A percentile compares a stretch with the other conserved stretches of the same genome.
phyloP scores from a whole-genome alignment of 345 rosid genomes.

The Eucalyptus dawsonii region DNA sequence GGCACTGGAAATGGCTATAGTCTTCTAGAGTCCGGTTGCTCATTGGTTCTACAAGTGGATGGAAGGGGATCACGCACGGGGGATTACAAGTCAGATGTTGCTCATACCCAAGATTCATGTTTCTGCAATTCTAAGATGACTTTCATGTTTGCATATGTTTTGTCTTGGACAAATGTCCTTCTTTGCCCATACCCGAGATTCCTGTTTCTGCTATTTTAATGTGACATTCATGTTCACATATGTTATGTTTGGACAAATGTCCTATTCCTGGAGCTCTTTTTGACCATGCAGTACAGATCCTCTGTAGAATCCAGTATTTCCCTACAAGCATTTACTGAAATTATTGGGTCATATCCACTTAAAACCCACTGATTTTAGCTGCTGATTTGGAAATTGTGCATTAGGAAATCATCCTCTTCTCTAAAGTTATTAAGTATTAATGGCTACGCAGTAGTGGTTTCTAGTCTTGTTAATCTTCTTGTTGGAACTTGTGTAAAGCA shows the following conservation, averaged over 20 bases:
- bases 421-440: not conserved
- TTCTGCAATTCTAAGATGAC: not conserved
- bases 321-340: not conserved
- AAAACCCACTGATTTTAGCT: not conserved
- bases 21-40: not conserved
- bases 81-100: not conserved
- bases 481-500: not conserved
- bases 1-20: not conserved
- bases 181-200: not conserved
- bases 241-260: not conserved
- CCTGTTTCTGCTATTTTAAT: not conserved
- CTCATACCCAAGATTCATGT: not conserved
- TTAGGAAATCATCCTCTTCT: not conserved
- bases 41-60: not conserved
- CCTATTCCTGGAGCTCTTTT: not conserved
- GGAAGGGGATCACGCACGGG: not conserved
- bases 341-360: not conserved
- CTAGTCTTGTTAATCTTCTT: not conserved
- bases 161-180: not conserved
- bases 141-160: not conserved
- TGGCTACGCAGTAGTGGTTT: not conserved
- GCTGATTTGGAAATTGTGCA: not conserved
- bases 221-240: not conserved
- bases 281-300: not conserved
- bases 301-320: not conserved